Base-by-base conservation (phyloP, 2,329 filamentous ascomycete species). In the Periconia sp. region DNA sequence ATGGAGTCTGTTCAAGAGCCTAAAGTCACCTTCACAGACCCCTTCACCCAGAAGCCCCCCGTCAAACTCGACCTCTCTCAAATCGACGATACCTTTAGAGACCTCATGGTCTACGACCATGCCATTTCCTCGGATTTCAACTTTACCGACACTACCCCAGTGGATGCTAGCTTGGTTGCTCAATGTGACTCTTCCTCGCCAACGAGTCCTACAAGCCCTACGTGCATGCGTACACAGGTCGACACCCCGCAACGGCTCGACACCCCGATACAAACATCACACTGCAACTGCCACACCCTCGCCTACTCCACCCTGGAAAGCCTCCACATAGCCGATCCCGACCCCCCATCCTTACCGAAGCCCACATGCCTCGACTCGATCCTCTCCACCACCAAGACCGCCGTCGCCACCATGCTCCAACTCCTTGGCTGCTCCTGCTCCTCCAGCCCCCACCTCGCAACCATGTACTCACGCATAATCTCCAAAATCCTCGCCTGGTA, bases 391-490 rank as follows among this genome's bases (percentile, higher is more conserved):
- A 60, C 56, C 12, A 63, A 57, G 31, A 44, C 55, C 3, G 63
- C 62, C 6, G 53, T 62, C 10, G 41, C 57, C 29, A 63, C 56
- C 26, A 52, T 68, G n/a, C 44, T 56, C 9, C 50, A 64, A 30
- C 55, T 66, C 5, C 56, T 68, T 32, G 36, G 41, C 15, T 68
- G 65, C 43, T 49, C 59, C 11, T 68, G 65, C 49, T 60, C 63
- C 2, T 59, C 57, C 11, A 56, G 66, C 32, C 61, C 65, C 4
- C 65, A 68, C 34, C 58, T 66, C 18, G 63, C 62, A 6, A 66
- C 66, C 62, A 56, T 68, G 3, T 68, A 66, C 52, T 59, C 59
- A 4, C 65, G 62, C 50, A 68, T 68, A 40, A 56, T 59, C 17
- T 58, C 55, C 25, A 66, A 65, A 40, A 60, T 66, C 41, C 18